Conservation (phyloP, 2,329 filamentous ascomycete species). For the Colletotrichum sp. region DNA sequence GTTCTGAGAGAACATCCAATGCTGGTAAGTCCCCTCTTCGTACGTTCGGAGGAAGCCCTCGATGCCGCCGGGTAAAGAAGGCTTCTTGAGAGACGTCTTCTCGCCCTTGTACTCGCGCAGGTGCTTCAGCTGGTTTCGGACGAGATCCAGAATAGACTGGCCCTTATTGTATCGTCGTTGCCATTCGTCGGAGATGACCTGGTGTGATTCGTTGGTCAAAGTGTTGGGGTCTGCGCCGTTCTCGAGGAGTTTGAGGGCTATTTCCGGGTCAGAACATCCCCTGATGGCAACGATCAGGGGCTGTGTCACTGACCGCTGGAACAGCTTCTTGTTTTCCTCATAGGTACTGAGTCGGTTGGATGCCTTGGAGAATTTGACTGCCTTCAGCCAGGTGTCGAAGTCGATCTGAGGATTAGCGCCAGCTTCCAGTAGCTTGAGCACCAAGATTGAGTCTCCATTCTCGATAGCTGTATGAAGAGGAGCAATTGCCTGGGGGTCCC, state of each 20-base stretch:
- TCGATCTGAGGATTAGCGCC: slow-evolving; percentile 66
- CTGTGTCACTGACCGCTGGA: slow-evolving; percentile 58
- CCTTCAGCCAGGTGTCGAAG: slow-evolving; percentile 69
- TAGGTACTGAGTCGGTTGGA: slow-evolving; percentile 39
- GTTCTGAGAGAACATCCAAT: slow-evolving; percentile 54
- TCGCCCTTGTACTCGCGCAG: slow-evolving; percentile 52
- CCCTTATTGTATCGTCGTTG: slow-evolving; percentile 39
- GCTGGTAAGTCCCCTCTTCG: slow-evolving; percentile 61
- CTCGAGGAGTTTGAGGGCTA: slow-evolving; percentile 64
- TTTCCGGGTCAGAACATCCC: slow-evolving; percentile 43
- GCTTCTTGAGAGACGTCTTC: slow-evolving; percentile 24
- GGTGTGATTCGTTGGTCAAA: slow-evolving; percentile 46
- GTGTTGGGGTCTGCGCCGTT: slow-evolving; percentile 70
- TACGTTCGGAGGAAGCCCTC: slow-evolving; percentile 60
- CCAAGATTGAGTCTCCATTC: slow-evolving; percentile 55
- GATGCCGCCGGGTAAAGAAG: slow-evolving; percentile 35
- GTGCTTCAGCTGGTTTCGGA: slow-evolving; percentile 54
- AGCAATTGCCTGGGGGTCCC: slow-evolving; percentile 40
- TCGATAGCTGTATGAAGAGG: slow-evolving; percentile 66
- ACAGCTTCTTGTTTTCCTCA: slow-evolving; percentile 55
- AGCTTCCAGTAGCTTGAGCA: slow-evolving; percentile 64
- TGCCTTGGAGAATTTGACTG: slow-evolving; percentile 50
- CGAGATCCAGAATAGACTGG: slow-evolving; percentile 64
- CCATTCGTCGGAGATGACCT: slow-evolving; percentile 37
- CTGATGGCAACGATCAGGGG: slow-evolving; percentile 69